Base-by-base conservation (phyloP, 768 basidiomycete genomes). In the Epithele typhae region DNA sequence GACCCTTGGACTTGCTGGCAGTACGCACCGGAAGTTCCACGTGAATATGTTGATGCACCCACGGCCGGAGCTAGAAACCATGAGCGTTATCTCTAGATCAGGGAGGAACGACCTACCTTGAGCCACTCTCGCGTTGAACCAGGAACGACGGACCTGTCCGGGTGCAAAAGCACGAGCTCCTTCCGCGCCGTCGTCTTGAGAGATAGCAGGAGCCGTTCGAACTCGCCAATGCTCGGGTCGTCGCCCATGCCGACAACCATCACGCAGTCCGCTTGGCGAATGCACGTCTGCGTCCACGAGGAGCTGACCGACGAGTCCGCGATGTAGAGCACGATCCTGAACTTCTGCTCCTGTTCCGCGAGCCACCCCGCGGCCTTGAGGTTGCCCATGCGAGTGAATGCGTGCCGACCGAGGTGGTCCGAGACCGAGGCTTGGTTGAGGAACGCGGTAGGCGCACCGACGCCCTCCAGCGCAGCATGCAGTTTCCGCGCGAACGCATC, bases 181-280 rank as follows among this genome's bases (percentile, higher is more conserved):
- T 98, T 98, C 45, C 96, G 73, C n/a, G 95, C 96, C 0, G 95
- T 98, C 0, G 95, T 97, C 71, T 98, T 98, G 76, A 93, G 88
- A 1, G 93, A 93, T 34, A 97, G 73, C 18, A 99, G 68, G 3
- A 98, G 71, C 43, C 94, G 81, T 64, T 99, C 94, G 59, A 92
- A 98, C 68, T 99, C 96, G 11, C 96, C 96, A 5, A 92, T 71
- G 17, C 77, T 77, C 12, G 92, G 85, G 60, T 92, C 93, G 48
- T 96, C 93, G 3, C 90, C 94, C 79, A 94, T 87, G 7, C 91
- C 93, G 43, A 95, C 86, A 18, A 94, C 81, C 81, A 96, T 83
- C 30, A 96, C 88, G 60, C 81, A 94, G 67, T 97, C 93, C 14
- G 93, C 93, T 82, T 91, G 27, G 15, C 92, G 80, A 52, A 99